Evolutionary conservation across 805 yeast genomes (phyloP), one percentile per base, ranked within the genome.

Genomic region (Brettanomyces bruxellensis): DNA sequence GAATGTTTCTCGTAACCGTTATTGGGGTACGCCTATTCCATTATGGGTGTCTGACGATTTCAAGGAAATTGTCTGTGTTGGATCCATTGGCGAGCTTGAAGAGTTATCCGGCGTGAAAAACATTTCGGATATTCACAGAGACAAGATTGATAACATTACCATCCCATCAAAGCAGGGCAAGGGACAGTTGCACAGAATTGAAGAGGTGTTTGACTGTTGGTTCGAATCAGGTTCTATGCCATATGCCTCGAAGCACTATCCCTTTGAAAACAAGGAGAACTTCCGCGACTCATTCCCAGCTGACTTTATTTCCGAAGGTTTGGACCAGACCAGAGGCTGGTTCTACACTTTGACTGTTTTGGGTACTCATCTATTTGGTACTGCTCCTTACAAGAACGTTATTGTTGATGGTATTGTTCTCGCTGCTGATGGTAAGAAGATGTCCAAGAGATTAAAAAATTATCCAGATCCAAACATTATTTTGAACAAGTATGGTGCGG

Each of bases 281-380:
- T 91, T 91, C 70, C 61, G 70, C 35, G 64, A 76, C 47, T 77
- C 86, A 42, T 95, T 87, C 82, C 99, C 99, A 41, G 99, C 96
- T 40, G 91, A 93, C 68, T 93, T 93, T 69, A 93, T 93, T 59
- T 84, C 96, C 49, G 99, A 93, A 75, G 99, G 99, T 71, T 78
- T 93, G 58, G 99, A 93, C 71, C 99, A 93, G 74, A 93, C 99
- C 49, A 87, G 99, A 79, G 99, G 99, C 65, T 93, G 99, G 99
- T 93, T 93, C 72, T 93, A 93, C 69, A 93, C 99, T 45, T 76
- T 93, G 66, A 83, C 95, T 41, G 96, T 93, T 24, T 76, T 93
- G 60, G 99, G 98, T 66, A 87, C 96, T 48, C 97, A 91, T 59
- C 72, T 93, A 58, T 93, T 93, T 72, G 83, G 85, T 60, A 78